Conservation (phyloP, 495 filamentous ascomycete species). For the Podospora fimiseda region DNA sequence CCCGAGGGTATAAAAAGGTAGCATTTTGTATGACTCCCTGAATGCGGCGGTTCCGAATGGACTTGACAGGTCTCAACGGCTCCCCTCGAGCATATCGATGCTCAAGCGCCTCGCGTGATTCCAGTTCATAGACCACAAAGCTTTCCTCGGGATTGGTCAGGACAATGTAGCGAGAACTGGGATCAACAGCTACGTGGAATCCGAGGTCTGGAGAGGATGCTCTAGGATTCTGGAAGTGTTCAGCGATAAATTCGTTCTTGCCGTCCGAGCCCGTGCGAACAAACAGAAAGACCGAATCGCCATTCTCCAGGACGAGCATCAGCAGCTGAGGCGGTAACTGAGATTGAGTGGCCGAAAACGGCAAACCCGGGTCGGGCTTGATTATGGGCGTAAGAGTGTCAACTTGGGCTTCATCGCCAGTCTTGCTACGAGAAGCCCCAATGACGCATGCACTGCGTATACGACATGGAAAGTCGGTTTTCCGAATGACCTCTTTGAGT, state of each 20-base stretch:
- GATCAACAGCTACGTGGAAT: slow-evolving; percentile 76
- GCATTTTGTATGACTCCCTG: slow-evolving; percentile 75
- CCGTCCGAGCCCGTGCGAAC: slow-evolving; percentile 39
- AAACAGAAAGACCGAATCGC: slow-evolving; percentile 67
- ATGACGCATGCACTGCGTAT: slow-evolving; percentile 61
- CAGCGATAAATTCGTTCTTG: slow-evolving; percentile 52
- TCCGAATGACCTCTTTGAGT: slow-evolving; percentile 63
- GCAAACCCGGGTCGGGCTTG: slow-evolving; percentile 23
- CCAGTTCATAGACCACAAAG: slow-evolving; percentile 55
- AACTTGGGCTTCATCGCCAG: slow-evolving; percentile 15
- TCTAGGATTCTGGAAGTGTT: slow-evolving; percentile 52
- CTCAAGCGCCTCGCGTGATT: slow-evolving; percentile 43
- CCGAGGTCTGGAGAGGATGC: slow-evolving; percentile 49
- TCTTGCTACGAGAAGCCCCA: slow-evolving; percentile 30
- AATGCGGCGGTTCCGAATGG: slow-evolving; percentile 52
- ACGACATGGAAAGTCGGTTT: slow-evolving; percentile 65
- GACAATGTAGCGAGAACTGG: slow-evolving; percentile 48
- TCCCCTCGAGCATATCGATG: slow-evolving; percentile 27
- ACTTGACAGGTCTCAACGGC: slow-evolving; percentile 38
- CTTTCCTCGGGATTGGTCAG: slow-evolving; percentile 37
- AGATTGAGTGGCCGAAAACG: not conserved
- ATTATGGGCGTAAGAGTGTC: slow-evolving; percentile 6
- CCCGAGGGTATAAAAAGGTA: slow-evolving; percentile 73
- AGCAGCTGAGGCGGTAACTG: slow-evolving; percentile 68
- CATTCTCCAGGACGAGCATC: slow-evolving; percentile 61